Percentiles rank a stretch among this genome's conserved stretches.
phyloP scores from a whole-genome alignment of 2,329 filamentous ascomycete genomes.

The Fusarium verticillioides region DNA sequence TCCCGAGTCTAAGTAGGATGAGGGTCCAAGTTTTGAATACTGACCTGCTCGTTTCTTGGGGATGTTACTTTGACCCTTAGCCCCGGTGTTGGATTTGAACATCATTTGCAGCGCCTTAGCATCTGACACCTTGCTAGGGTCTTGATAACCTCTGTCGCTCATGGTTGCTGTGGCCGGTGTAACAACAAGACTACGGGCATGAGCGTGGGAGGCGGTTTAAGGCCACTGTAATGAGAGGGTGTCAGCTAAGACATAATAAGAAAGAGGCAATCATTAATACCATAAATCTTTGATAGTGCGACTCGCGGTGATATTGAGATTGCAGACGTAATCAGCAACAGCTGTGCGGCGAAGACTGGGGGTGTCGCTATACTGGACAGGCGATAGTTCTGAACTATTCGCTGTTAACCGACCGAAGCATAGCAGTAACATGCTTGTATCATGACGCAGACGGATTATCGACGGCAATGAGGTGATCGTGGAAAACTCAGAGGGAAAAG shows the following conservation, averaged over 20 bases:
- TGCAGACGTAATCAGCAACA: not conserved
- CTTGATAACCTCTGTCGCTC: slow-evolving; percentile 37
- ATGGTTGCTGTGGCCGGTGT: not conserved
- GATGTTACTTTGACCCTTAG: slow-evolving; percentile 3
- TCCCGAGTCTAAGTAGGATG: not conserved
- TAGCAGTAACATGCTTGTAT: not conserved
- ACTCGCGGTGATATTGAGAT: not conserved
- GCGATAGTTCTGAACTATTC: not conserved
- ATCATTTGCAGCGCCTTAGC: slow-evolving; percentile 43
- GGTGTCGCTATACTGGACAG: not conserved
- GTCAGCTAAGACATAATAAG: not conserved
- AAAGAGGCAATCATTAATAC: not conserved
- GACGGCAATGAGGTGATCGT: not conserved
- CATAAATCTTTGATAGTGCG: no score
- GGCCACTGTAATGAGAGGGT: not conserved
- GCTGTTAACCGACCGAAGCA: not conserved
- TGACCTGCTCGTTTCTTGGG: slow-evolving; percentile 24
- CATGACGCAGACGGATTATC: not conserved
- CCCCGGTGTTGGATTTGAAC: slow-evolving; percentile 27
- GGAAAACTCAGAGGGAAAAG: not conserved
- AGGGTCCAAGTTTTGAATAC: not conserved
- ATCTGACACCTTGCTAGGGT: slow-evolving; percentile 42
- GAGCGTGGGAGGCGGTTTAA: not conserved
- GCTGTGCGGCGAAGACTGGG: not conserved
- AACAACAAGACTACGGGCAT: not conserved